Evolutionary conservation across 1,284 basidiomycete species (phyloP).

Genomic region (Paramarasmius palmivorus): DNA sequence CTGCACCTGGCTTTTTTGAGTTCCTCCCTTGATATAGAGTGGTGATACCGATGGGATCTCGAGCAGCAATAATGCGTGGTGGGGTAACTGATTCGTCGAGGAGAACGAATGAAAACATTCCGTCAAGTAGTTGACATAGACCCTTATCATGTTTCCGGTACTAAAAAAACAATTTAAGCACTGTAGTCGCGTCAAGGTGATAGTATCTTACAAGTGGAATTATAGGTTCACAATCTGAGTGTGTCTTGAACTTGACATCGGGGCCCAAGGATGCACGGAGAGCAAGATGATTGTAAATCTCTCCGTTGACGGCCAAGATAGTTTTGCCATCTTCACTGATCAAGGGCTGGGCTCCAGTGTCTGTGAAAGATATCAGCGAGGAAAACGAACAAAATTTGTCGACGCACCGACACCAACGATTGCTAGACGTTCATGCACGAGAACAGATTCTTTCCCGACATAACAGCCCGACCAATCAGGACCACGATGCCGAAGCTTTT

Average conservation of each 20-base stretch:
- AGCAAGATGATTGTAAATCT: constrained; percentile 97
- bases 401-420: constrained; percentile 96
- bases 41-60: constrained; percentile 98
- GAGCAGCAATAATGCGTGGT: constrained; percentile 89
- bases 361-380: constrained; percentile 40
- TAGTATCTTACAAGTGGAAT: constrained; percentile 74
- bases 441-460: constrained; percentile 77
- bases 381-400: background rate
- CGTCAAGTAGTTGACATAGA: constrained; percentile 85
- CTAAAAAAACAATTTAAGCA: constrained; percentile 40
- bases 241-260: constrained; percentile 88
- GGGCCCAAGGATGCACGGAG: constrained; percentile 73
- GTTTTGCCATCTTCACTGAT: constrained; percentile 85
- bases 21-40: constrained; percentile 97
- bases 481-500: constrained; percentile 88
- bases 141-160: constrained; percentile 83
- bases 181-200: background rate
- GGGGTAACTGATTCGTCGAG: constrained; percentile 92
- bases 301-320: constrained; percentile 95
- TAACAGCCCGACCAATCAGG: constrained; percentile 97
- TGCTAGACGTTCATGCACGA: constrained; percentile 91
- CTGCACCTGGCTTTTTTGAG: constrained; percentile 80
- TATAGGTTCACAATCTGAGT: constrained; percentile 99
- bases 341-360: constrained; percentile 96
- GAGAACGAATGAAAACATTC: constrained; percentile 99